Conservation (phyloP, 805 yeast genomes). For the Zygoascus ofunaensis region DNA sequence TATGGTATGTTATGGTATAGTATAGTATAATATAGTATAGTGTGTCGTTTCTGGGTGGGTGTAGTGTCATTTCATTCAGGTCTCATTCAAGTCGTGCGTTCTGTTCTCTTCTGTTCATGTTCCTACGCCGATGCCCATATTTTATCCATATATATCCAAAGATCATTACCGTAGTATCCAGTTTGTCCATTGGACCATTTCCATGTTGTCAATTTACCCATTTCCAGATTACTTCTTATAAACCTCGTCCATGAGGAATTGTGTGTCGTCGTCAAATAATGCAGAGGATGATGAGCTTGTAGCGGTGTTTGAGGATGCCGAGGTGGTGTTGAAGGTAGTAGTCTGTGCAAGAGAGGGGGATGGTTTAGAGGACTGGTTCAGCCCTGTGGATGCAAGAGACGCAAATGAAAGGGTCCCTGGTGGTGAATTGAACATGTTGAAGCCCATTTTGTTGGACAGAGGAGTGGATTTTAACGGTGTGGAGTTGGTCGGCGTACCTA, state of each 20-base stretch:
- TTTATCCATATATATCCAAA: neutral
- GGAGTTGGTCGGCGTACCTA: conserved; percentile 1
- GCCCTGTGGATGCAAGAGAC: neutral
- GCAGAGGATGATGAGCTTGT: neutral
- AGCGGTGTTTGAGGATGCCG: conserved; percentile 4
- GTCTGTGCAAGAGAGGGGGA: neutral
- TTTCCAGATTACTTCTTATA: conserved; percentile 10
- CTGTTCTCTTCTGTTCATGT: neutral
- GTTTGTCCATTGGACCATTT: neutral
- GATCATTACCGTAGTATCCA: too few relatives aligned
- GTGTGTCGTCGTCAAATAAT: conserved; percentile 16
- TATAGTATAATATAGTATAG: neutral
- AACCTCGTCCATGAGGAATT: conserved; percentile 19
- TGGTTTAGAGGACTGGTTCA: neutral
- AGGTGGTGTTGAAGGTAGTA: neutral
- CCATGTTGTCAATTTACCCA: too few relatives aligned
- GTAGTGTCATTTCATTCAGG: neutral
- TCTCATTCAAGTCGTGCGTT: neutral
- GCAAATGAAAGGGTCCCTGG: neutral
- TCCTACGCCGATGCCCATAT: neutral
- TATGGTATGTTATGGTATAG: too few relatives aligned
- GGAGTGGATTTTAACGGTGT: neutral
- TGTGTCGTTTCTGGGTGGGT: neutral
- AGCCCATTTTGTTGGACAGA: neutral
- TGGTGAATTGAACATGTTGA: conserved; percentile 2